Conservation (phyloP, 768 basidiomycete genomes). For the Tulasnella sp. region DNA sequence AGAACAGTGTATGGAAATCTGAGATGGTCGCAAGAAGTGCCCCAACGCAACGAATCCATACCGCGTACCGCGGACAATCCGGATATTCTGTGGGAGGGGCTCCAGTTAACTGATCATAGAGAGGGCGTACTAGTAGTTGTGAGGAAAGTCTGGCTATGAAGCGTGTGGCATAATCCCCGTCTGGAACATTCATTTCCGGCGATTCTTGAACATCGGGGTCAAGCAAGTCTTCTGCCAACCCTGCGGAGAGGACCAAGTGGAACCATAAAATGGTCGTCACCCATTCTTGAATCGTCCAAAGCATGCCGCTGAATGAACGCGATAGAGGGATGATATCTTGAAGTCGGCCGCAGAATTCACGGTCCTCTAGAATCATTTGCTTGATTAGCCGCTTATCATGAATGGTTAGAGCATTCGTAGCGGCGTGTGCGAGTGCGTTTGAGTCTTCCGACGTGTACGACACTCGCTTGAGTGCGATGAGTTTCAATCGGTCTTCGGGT, state of each 20-base stretch:
- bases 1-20: too few species aligned
- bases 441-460: neutral
- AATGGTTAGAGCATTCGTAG: neutral
- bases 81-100: neutral
- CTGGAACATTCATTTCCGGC: neutral
- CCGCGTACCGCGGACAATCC: neutral
- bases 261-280: neutral
- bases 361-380: neutral
- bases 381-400: neutral
- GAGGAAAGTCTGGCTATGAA: neutral
- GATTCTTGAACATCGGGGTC: neutral
- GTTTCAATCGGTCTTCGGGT: neutral
- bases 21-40: too few species aligned
- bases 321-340: too few species aligned
- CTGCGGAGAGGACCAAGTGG: neutral
- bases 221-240: neutral
- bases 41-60: neutral
- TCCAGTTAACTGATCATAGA: neutral
- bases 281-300: neutral
- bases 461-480: neutral
- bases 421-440: neutral
- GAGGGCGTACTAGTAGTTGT: neutral
- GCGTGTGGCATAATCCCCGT: neutral
- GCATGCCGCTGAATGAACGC: too few species aligned
- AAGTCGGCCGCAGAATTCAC: neutral